Evolutionary conservation across 306 rosid genomes (phyloP).

Genomic region (Dalbergia cochinchinensis): DNA sequence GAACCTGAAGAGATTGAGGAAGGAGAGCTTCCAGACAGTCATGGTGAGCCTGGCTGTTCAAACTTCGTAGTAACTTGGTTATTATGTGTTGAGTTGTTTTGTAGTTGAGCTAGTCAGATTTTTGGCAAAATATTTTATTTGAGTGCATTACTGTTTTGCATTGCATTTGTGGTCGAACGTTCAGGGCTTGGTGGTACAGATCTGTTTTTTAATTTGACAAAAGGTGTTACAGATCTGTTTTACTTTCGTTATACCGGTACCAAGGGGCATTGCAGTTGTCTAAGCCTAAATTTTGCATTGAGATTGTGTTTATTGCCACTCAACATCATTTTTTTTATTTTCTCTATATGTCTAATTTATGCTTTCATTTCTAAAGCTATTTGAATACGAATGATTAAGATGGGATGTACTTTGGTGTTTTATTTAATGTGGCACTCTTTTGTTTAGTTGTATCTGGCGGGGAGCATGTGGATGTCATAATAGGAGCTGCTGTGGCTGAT

Average conservation of each 20-base stretch:
- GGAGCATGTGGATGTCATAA: conserved; percentile 95
- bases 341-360: conserved; percentile 1
- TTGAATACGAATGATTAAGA: conserved; percentile 35
- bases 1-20: conserved; percentile 85
- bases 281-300: conserved; percentile 28
- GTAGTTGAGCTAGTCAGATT: conserved; percentile 1
- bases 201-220: neutral
- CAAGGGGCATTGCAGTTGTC: conserved; percentile 23
- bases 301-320: conserved; percentile 20
- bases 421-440: conserved; percentile 42
- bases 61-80: conserved; percentile 36
- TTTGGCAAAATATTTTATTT: conserved; percentile 6
- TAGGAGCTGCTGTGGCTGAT: conserved; percentile 99
- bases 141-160: conserved; percentile 15
- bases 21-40: conserved; percentile 98
- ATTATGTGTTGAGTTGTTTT: conserved; percentile 28
- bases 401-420: conserved; percentile 42
- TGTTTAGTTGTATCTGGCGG: conserved; percentile 91
- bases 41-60: conserved; percentile 70
- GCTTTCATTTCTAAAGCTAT: conserved; percentile 34
- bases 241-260: conserved; percentile 25
- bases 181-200: conserved; percentile 17
- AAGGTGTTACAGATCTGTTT: conserved; percentile 12
- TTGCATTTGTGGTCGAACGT: conserved; percentile 32
- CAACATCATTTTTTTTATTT: neutral